phyloP scores from a whole-genome alignment of 2,329 filamentous ascomycete species.

The Tolypocladium tundrense region DNA sequence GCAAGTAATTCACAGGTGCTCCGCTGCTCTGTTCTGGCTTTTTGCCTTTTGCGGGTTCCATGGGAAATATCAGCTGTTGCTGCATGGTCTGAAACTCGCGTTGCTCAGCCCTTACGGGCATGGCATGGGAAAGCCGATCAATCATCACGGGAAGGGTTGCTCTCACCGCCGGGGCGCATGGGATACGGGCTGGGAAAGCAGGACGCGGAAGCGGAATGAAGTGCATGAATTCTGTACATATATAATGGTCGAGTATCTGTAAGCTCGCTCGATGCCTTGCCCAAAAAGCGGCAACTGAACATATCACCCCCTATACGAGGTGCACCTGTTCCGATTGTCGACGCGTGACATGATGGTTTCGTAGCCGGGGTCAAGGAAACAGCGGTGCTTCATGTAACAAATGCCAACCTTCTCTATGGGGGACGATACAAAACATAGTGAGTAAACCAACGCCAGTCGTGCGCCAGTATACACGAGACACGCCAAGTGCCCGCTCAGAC shows the following conservation, averaged over 20 bases:
- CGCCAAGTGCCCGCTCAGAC: not conserved
- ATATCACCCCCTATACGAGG: not conserved
- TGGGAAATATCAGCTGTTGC: not conserved
- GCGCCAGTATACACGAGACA: not conserved
- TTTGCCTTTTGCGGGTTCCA: not conserved
- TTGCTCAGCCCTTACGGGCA: not conserved
- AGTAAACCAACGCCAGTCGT: not conserved
- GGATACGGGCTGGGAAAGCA: not conserved
- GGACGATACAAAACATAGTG: not conserved
- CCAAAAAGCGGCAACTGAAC: not conserved
- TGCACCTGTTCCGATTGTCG: not conserved
- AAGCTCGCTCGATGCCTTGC: not conserved
- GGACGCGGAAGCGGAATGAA: not conserved
- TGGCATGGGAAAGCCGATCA: not conserved
- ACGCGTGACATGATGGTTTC: not conserved
- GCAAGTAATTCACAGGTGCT: slow-evolving; percentile 7
- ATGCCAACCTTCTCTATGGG: not conserved
- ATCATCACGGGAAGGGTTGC: not conserved
- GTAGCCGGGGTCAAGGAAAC: not conserved
- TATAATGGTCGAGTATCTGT: not conserved
- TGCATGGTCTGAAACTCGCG: not conserved
- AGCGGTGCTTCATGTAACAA: not conserved
- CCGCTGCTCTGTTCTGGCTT: not conserved
- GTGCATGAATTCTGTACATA: not conserved
- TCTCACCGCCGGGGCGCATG: not conserved